Conservation (phyloP, 495 filamentous ascomycete species). For the Acidomyces sp. region DNA sequence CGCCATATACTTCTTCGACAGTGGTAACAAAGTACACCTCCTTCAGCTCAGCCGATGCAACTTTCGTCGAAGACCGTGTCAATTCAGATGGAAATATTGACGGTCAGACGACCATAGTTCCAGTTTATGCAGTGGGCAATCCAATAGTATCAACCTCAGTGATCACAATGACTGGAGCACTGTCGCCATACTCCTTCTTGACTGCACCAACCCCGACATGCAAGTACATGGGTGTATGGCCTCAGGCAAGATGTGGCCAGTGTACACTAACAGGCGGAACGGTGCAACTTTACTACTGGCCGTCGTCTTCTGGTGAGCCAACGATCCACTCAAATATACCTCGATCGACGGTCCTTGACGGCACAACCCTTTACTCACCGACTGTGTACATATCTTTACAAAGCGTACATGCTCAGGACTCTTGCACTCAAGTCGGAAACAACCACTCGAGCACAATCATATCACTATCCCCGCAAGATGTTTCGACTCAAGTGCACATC, state of each 20-base stretch:
- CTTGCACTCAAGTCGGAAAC: slow-evolving; percentile 1
- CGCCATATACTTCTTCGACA: background rate
- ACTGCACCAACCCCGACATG: slow-evolving; percentile 3
- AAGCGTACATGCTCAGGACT: slow-evolving; percentile 1
- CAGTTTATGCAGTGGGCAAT: slow-evolving; percentile 9
- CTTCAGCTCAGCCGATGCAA: background rate
- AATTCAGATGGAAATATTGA: background rate
- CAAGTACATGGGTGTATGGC: slow-evolving; percentile 4
- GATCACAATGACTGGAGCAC: background rate
- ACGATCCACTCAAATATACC: background rate
- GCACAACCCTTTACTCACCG: slow-evolving; percentile 1
- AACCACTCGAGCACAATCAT: background rate
- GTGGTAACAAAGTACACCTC: background rate
- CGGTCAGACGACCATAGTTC: slow-evolving; percentile 1
- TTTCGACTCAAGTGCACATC: slow-evolving; percentile 7
- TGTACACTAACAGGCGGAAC: slow-evolving; percentile 4
- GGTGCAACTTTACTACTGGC: slow-evolving; percentile 6
- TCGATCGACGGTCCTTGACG: background rate
- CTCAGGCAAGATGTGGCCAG: background rate
- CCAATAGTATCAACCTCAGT: background rate
- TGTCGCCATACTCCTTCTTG: background rate
- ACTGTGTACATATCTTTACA: slow-evolving; percentile 4
- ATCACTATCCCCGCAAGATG: background rate
- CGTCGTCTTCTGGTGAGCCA: background rate
- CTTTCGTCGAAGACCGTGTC: background rate